Evolutionary conservation across 805 yeast genomes (phyloP), one percentile per base, ranked within the genome.

Genomic region (Ogataea haglerorum): DNA sequence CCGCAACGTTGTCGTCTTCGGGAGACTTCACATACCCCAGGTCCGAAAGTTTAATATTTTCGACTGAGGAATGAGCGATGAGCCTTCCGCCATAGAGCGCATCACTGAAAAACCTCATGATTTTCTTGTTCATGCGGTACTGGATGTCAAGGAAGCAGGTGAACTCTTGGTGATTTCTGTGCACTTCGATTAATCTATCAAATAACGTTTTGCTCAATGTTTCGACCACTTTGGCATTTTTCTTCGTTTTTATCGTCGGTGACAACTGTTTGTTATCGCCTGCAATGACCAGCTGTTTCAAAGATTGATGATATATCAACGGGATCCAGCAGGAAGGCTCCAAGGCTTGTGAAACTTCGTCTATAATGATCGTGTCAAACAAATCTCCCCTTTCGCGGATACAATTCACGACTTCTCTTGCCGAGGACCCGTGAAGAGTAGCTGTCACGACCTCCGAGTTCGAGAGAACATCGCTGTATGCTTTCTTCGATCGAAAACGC

Each of bases 311-410:
- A 27, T 75, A 73, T 3, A 88, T 69, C 6, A 93, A 46, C 1
- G 99, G 97, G 17, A 91, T 89, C 97, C 97, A 90, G 54, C 97
- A 89, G 50, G 91, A 95, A 1, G 97, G 95, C 55, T 91, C 96
- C 40, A 91, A 64, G 9, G 96, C 75, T 60, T 91, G 99, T 0
- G 97, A 88, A 0, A 91, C 96, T 61, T 91, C 99, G 63, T 91
- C 99, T 25, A 91, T 90, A 10, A 93, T 85, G 23, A 91, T 69
- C 0, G 95, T 79, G 48, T 86, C 87, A 55, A 91, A 87, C 10
- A 80, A 56, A 25, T 62, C 65, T 7, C 54, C 59, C 14, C 36
- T 33, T 19, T 61, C 62, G 23, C 61, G 58, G 4, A 63, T 56
- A 30, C 80, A 63, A 3, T 75, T 69, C n/a, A 75, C 68, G 8